Base-by-base conservation (phyloP, 129 eudicot genomes). In the Daucus carota region DNA sequence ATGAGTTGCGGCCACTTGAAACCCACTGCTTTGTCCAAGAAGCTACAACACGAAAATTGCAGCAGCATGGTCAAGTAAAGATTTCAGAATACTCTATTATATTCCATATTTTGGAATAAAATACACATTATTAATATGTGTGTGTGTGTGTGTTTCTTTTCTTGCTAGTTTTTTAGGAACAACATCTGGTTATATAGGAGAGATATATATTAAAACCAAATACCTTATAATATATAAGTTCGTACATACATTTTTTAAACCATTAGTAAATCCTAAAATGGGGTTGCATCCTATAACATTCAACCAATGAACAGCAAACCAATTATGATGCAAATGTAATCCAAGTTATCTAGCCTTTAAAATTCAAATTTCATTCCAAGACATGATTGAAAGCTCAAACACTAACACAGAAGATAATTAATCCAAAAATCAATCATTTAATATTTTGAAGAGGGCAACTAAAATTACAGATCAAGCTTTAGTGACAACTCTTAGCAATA, bases 11-110 rank as follows among this genome's bases (percentile, higher is more conserved):
- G 97, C 99, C 73, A 95, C 99, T 41, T 95, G 92, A 83, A 95
- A 95, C 29, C 99, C 99, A 72, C 94, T 91, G 82, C 94, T 95
- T 83, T 94, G 84, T 32, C 99, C 99, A 83, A 91, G 97, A 86
- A 95, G 97, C 99, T 95, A 74, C 69, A 86, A 45, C 74, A 65
- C 18, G 75, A 28, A 54, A 22, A 54, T 54, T 54, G 75, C 59
- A 42, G 48, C 75, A 75, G 63, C 76, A 73, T 8, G 48, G 5
- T 18, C 41, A n/a, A n/a, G 63, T n/a, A n/a, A 54, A n/a, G 31
- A 54, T n/a, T 54, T 26, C 41, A 73, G 12, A 20, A 50, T 57
- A 24, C 33, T 45, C 11, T 29, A 42, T 9, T 9, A 15, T 73
- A 31, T 29, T 29, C 57, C 44, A 50, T 48, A 14, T 22, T 18